Base-by-base conservation (phyloP, 2,329 filamentous ascomycete genomes). In the Hypoxylon sp. region DNA sequence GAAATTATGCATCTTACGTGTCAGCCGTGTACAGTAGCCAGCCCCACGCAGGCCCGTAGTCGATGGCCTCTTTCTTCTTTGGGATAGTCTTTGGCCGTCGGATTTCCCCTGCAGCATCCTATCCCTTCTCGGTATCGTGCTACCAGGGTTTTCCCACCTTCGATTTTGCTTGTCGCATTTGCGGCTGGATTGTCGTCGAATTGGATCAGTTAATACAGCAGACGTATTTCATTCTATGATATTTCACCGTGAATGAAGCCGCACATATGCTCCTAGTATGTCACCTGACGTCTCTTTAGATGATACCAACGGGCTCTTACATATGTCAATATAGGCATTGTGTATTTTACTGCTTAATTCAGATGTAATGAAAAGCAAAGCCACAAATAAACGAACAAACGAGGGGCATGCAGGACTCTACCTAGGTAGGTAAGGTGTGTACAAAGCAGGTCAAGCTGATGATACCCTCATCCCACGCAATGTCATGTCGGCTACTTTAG, bases 1-100 rank as follows among this genome's bases (percentile, higher is more conserved):
- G 59, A 68, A 69, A 65, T 69, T 71, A 69, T 71, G 67, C 69
- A 68, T 65, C 54, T 60, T 59, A n/a, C n/a, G n/a, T n/a, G n/a
- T n/a, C n/a, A n/a, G n/a, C n/a, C 57, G 55, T 62, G 55, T 62
- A 62, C 58, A 62, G 46, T 53, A 57, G 34, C 30, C 44, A 52
- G 53, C 39, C 39, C n/a, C 15, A n/a, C 39, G n/a, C 24, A 26
- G 24, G 4, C 24, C 24, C 32, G 28, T 54, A 54, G 17, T 22
- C 8, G 46, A 64, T 54, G 52, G 59, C 66, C 64, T 64, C 68
- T 70, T 70, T 60, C 67, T 66, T 70, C 15, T 68, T 70, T 53
- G 15, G 57, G 68, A 56, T 56, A 59, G 58, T 37, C 54, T 67
- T 20, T 62, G 39, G 48, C 59, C 55, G 50, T 68, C 56, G 67